These are phyloP conservation scores for Aureobasidium pullulans DNA, from an alignment of 2,329 filamentous ascomycete species.

Conservation along the genomic window DNA sequence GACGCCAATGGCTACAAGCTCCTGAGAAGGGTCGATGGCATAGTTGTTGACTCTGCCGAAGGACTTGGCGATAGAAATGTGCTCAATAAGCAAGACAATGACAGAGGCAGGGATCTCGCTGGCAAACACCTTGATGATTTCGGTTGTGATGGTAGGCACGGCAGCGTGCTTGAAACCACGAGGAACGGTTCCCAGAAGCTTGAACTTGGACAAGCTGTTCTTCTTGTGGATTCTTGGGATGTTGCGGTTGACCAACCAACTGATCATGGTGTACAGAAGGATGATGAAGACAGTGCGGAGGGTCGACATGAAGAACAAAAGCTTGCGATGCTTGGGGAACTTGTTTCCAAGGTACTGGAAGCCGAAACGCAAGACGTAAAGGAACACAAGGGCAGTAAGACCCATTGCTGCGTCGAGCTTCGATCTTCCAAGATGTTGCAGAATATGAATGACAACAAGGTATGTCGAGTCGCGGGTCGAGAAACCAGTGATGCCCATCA, in stretches of 20 bases:
- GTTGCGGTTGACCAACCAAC: conserved; percentile 64
- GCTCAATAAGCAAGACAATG: conserved; percentile 93
- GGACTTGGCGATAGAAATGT: conserved; percentile 94
- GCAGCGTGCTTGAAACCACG: conserved; percentile 77
- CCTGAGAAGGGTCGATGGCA: conserved; percentile 88
- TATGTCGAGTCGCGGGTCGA: conserved; percentile 70
- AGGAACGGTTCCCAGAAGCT: conserved; percentile 68
- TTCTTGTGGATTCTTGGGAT: conserved; percentile 42
- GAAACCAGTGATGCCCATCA: conserved; percentile 64
- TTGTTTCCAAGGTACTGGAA: conserved; percentile 63
- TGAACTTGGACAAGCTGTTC: conserved; percentile 49
- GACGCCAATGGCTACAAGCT: conserved; percentile 89
- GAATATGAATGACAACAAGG: conserved; percentile 70
- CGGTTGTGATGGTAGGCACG: conserved; percentile 59
- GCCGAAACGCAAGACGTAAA: conserved; percentile 65
- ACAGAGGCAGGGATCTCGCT: conserved; percentile 73
- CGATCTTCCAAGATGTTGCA: conserved; percentile 61
- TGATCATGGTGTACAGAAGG: conserved; percentile 83
- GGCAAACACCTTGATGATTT: conserved; percentile 61
- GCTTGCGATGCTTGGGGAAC: conserved; percentile 60
- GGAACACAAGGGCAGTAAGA: conserved; percentile 67
- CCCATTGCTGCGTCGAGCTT: conserved; percentile 81
- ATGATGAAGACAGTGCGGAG: conserved; percentile 89
- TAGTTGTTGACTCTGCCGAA: conserved; percentile 97
- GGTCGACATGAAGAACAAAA: conserved; percentile 86